phyloP scores from a whole-genome alignment of 2,329 filamentous ascomycete species.

The Diaporthe humulicola region DNA sequence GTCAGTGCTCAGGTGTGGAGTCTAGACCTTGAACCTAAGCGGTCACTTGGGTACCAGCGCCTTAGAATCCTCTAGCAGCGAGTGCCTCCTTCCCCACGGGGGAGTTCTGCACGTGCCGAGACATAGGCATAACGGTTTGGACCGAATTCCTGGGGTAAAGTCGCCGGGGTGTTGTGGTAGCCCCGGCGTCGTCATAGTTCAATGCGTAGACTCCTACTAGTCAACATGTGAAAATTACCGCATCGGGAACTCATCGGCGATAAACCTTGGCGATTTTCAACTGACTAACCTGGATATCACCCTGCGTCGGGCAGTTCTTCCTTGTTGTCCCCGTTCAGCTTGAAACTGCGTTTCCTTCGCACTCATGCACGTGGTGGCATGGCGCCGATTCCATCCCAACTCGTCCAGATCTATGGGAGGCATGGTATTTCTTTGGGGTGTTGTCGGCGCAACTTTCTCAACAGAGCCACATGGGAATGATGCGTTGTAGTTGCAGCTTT shows the following conservation, averaged over 20 bases:
- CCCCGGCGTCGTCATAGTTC: conserved; percentile 17
- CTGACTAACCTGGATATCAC: neutral
- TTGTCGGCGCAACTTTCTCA: conserved; percentile 5
- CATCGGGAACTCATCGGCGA: neutral
- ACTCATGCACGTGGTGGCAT: neutral
- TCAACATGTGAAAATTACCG: neutral
- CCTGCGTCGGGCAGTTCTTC: neutral
- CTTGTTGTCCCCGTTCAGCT: neutral
- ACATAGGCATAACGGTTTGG: conserved; percentile 7
- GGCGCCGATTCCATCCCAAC: conserved; percentile 1
- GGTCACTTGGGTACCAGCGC: neutral
- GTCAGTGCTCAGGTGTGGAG: conserved; percentile 19
- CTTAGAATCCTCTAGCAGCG: conserved; percentile 14
- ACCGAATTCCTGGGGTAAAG: conserved; percentile 27
- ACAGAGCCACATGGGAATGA: neutral
- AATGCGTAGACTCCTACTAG: neutral
- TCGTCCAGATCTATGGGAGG: neutral
- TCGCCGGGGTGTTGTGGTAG: neutral
- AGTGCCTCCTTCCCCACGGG: neutral
- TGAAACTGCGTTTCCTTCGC: conserved; percentile 5
- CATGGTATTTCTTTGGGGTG: neutral
- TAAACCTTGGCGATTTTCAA: neutral
- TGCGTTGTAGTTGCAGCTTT: neutral
- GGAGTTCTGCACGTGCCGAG: conserved; percentile 22
- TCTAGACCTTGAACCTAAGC: neutral